A percentile compares a stretch with the other conserved stretches of the same genome.
These are phyloP conservation scores for Stephania japonica DNA, from an alignment of 164 flowering plant species.

Conservation along the genomic window DNA sequence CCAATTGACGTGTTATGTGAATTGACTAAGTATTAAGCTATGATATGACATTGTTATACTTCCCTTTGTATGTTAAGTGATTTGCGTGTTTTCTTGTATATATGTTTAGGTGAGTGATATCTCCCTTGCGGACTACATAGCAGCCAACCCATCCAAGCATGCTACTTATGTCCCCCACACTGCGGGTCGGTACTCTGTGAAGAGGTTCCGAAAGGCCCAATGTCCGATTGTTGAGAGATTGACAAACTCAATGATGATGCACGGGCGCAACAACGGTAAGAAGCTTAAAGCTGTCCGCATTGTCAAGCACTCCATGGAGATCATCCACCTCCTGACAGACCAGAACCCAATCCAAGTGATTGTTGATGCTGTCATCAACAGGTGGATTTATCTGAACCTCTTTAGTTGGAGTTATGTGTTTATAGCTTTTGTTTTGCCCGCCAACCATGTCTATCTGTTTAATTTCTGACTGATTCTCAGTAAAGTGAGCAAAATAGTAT, in stretches of 20 bases:
- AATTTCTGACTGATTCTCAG: no score
- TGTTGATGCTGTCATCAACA: constrained; percentile 36
- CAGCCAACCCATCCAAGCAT: constrained; percentile 24
- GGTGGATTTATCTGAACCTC: constrained; percentile 9
- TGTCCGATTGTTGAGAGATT: constrained; percentile 33
- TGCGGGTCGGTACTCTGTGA: constrained; percentile 29
- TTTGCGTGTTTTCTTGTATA: no score
- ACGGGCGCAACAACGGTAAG: constrained; percentile 35
- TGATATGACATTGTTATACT: no score
- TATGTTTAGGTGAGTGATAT: constrained; percentile 25
- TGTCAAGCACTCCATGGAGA: constrained; percentile 33
- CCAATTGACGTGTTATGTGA: no score
- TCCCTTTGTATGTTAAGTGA: no score
- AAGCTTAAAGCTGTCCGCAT: constrained; percentile 34
- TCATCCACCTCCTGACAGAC: constrained; percentile 31
- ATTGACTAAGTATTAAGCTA: no score
- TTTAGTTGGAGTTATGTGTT: no score
- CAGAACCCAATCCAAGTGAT: constrained; percentile 33
- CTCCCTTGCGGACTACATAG: constrained; percentile 26
- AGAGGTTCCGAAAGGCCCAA: constrained; percentile 32
- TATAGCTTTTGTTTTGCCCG: no score
- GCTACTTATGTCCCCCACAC: constrained; percentile 34
- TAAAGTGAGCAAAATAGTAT: background rate
- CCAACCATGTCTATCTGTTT: no score
- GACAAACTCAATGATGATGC: constrained; percentile 38